These are phyloP conservation scores for Trichoderma gracile DNA, from an alignment of 2,329 filamentous ascomycete genomes.

Conservation along the genomic window DNA sequence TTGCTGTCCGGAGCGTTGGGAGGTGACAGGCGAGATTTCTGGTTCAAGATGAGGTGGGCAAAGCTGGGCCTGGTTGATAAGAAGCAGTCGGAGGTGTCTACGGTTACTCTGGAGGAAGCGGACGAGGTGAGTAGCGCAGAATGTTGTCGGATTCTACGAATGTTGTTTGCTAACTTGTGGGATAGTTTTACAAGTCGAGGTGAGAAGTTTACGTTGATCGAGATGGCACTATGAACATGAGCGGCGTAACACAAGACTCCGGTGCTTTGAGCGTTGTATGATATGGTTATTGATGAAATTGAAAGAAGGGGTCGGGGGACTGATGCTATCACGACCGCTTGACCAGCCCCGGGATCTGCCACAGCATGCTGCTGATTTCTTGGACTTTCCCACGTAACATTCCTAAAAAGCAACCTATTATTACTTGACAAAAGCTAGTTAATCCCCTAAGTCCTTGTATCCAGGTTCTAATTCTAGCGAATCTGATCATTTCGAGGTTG, in stretches of 20 bases:
- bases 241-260: background rate
- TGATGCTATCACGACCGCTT: background rate
- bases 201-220: conserved; percentile 27
- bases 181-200: conserved; percentile 43
- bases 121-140: conserved; percentile 50
- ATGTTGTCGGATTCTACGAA: background rate
- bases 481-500: background rate
- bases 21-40: conserved; percentile 79
- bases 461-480: background rate
- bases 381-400: too few relatives aligned
- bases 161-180: conserved; percentile 32
- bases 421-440: too few relatives aligned
- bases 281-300: background rate
- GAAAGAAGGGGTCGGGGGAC: too few relatives aligned
- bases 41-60: conserved; percentile 69
- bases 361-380: too few relatives aligned
- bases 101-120: conserved; percentile 71
- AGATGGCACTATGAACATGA: background rate
- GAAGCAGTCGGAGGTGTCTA: conserved; percentile 61
- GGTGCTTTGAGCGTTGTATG: background rate
- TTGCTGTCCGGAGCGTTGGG: conserved; percentile 69
- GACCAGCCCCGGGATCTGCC: too few relatives aligned
- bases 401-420: too few relatives aligned
- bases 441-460: background rate
- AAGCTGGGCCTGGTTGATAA: conserved; percentile 73